Evolutionary conservation across 345 rosid genomes (phyloP), one percentile per base, ranked within the genome.

Genomic region (Melaleuca quinquenervia): DNA sequence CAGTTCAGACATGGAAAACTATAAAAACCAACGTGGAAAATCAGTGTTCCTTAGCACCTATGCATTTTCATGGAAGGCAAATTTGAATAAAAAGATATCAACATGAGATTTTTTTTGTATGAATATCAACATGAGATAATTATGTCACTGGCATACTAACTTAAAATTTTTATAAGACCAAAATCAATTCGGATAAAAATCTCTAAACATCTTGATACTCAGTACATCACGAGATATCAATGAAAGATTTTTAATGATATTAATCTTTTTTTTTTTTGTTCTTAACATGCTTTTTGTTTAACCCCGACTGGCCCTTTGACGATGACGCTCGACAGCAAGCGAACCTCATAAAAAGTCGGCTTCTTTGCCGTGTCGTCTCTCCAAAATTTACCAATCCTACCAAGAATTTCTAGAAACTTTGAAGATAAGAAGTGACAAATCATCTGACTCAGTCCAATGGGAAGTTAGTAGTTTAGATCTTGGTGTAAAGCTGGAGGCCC

Each of bases 151-250:
- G 1, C 32, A 8, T 64, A 64, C 6, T 5, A 20, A 5, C 32
- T 64, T 64, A 11, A 64, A 1, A 64, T 7, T 15, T 64, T 64
- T 2, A 32, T 29, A 29, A 4, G 13, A 32, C 12, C 48, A 16
- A 64, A 64, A 32, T 16, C 16, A 8, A 9, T 64, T 32, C 2
- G 0, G 11, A 12, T 8, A 18, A 64, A 32, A 64, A 16, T 29
- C 41, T 29, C 44, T 1, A 27, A 29, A 27, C 27, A 2, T 60
- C 3, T 18, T 7, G 6, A 15, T 14, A 16, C 15, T 62, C 11
- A 41, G 21, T 0, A 36, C 2, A 24, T 5, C 12, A 4, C 8
- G 48, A 32, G 24, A 9, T 18, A 8, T 1, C 26, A 3, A 2
- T 18, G 20, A 1, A 20, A 70, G 13, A 70, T 32, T 32, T 70